Conservation (phyloP, 2,329 filamentous ascomycete species). For the Venturia aucupariae region DNA sequence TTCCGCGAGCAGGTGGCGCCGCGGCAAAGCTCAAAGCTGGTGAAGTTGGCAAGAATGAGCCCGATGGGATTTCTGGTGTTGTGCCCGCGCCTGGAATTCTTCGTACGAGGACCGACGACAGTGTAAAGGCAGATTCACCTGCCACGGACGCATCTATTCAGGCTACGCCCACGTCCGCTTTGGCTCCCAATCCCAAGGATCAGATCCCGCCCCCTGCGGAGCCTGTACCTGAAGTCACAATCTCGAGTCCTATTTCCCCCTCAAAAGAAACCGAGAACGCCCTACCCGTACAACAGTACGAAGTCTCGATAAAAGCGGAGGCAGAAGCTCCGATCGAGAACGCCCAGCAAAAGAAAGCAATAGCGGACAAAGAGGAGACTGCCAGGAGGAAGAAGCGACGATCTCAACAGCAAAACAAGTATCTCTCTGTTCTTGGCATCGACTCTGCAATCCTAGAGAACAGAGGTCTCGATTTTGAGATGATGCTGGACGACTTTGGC, state of each 20-base stretch:
- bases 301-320: background rate
- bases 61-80: constrained; percentile 83
- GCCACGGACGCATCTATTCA: constrained; percentile 8
- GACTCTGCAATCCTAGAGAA: constrained; percentile 68
- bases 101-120: constrained; percentile 11
- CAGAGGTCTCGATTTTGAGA: constrained; percentile 69
- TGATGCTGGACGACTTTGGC: constrained; percentile 75
- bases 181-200: background rate
- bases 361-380: constrained; percentile 31
- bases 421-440: constrained; percentile 67
- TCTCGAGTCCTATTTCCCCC: constrained; percentile 10
- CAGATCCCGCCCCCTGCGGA: background rate
- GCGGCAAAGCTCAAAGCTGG: constrained; percentile 65
- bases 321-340: background rate
- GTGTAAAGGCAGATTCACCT: constrained; percentile 2
- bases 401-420: constrained; percentile 67
- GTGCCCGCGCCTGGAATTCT: constrained; percentile 58
- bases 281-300: background rate
- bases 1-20: constrained; percentile 74
- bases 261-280: background rate
- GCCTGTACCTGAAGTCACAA: constrained; percentile 9
- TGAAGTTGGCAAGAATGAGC: constrained; percentile 44
- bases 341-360: constrained; percentile 19
- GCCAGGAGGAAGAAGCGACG: constrained; percentile 51
- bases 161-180: constrained; percentile 8